These are phyloP conservation scores for Maudiozyma turicensis DNA, from an alignment of 805 yeast species.

Conservation along the genomic window DNA sequence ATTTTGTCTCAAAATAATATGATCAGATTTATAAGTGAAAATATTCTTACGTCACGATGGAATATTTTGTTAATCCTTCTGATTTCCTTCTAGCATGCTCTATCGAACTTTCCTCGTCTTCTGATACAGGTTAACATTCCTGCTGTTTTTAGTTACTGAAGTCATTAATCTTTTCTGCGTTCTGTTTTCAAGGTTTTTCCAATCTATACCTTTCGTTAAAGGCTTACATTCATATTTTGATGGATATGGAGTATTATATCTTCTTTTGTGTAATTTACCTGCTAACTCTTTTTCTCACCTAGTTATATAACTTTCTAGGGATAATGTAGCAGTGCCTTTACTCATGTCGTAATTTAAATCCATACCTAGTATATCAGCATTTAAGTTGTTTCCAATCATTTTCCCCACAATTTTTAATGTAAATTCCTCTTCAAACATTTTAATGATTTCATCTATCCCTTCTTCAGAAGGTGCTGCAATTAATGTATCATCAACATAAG, in stretches of 20 bases:
- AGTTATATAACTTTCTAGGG: not conserved
- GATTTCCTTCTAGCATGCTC: not conserved
- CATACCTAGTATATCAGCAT: conserved; percentile 7
- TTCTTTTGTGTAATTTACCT: not conserved
- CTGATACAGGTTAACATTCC: not conserved
- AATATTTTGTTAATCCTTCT: not conserved
- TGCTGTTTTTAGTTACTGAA: no score
- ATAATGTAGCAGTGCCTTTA: not conserved
- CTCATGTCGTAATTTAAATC: conserved; percentile 3
- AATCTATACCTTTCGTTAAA: not conserved
- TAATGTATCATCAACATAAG: conserved; percentile 9
- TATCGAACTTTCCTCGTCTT: not conserved
- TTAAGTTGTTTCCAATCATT: conserved; percentile 2
- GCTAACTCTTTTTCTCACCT: not conserved
- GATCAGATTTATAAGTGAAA: no score
- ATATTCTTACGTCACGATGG: not conserved
- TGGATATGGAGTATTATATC: not conserved
- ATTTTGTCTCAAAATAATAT: no score
- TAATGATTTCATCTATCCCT: conserved; percentile 2
- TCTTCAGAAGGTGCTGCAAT: conserved; percentile 5
- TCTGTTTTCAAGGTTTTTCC: not conserved
- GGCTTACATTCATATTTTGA: not conserved
- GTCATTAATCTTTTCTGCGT: not conserved
- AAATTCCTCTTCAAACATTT: not conserved
- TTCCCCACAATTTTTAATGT: conserved; percentile 4